Percentiles rank a stretch among this genome's conserved stretches.
Conservation (phyloP, 208 protist species). For the Trypanosoma scelopori region DNA sequence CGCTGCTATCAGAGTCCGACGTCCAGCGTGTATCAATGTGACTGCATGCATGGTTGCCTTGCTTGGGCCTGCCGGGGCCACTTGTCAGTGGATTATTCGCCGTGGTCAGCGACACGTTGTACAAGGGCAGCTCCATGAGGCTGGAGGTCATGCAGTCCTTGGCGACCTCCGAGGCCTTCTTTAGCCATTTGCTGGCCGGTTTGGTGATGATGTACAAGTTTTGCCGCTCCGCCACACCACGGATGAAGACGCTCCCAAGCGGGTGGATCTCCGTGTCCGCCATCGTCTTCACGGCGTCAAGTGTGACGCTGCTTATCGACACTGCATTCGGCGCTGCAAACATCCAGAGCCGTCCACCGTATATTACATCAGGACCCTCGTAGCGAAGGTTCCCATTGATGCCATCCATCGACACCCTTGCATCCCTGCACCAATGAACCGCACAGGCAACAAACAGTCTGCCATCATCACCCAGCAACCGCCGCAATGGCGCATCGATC, state of each 20-base stretch:
- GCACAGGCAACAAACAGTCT: conserved; percentile 52
- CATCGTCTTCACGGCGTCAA: background rate
- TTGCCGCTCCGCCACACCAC: conserved; percentile 53
- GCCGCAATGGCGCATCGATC: conserved; percentile 57
- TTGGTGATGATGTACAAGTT: conserved; percentile 51
- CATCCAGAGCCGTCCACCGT: conserved; percentile 65
- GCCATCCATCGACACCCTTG: conserved; percentile 42
- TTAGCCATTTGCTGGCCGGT: conserved; percentile 27
- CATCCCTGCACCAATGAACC: conserved; percentile 84
- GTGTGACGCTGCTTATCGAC: conserved; percentile 31
- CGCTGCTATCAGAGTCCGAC: too few species aligned
- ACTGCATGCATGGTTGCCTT: too few species aligned
- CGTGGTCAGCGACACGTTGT: too few species aligned
- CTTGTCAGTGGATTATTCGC: background rate
- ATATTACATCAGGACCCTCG: conserved; percentile 67
- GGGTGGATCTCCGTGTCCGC: conserved; percentile 11
- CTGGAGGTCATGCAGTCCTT: conserved; percentile 26
- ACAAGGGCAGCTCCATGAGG: background rate
- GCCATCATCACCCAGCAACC: conserved; percentile 61
- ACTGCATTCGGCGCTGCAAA: conserved; percentile 72
- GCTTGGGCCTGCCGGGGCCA: background rate
- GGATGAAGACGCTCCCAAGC: conserved; percentile 52
- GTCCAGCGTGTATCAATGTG: too few species aligned
- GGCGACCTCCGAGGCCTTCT: conserved; percentile 35
- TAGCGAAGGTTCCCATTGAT: conserved; percentile 42